These are phyloP conservation scores for Diaporthe sp. DNA, from an alignment of 2,329 filamentous ascomycete genomes.

Conservation along the genomic window DNA sequence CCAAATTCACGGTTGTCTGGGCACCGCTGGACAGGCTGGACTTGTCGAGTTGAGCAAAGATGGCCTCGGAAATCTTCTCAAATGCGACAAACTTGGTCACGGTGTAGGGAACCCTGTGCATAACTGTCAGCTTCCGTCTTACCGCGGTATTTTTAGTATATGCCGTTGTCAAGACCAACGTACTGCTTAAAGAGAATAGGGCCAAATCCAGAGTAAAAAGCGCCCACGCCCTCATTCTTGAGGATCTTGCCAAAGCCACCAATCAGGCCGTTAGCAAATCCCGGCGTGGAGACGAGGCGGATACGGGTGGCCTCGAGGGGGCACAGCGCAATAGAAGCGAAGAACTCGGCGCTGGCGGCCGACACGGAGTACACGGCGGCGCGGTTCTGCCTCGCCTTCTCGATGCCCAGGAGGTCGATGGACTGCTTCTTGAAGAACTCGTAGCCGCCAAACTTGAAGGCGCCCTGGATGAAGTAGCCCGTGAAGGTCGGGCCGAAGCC, in stretches of 20 bases:
- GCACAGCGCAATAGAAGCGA: constrained; percentile 86
- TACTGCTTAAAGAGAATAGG: constrained; percentile 87
- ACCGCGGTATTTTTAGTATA: no score
- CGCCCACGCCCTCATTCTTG: constrained; percentile 84
- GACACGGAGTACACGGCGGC: constrained; percentile 85
- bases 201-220: constrained; percentile 93
- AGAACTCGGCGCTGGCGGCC: constrained; percentile 74
- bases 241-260: constrained; percentile 86
- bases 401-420: constrained; percentile 83
- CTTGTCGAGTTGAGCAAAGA: constrained; percentile 42
- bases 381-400: constrained; percentile 82
- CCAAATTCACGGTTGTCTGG: constrained; percentile 74
- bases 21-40: constrained; percentile 44
- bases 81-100: constrained; percentile 44
- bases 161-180: constrained; percentile 51
- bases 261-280: constrained; percentile 84
- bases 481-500: constrained; percentile 87
- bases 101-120: constrained; percentile 43
- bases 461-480: constrained; percentile 94
- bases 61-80: constrained; percentile 43
- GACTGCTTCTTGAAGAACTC: constrained; percentile 96
- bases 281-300: constrained; percentile 89
- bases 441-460: constrained; percentile 95
- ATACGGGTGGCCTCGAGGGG: constrained; percentile 94
- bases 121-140: not conserved